Evolutionary conservation across 2,329 filamentous ascomycete species (phyloP).

Genomic region (Cercospora beticola): DNA sequence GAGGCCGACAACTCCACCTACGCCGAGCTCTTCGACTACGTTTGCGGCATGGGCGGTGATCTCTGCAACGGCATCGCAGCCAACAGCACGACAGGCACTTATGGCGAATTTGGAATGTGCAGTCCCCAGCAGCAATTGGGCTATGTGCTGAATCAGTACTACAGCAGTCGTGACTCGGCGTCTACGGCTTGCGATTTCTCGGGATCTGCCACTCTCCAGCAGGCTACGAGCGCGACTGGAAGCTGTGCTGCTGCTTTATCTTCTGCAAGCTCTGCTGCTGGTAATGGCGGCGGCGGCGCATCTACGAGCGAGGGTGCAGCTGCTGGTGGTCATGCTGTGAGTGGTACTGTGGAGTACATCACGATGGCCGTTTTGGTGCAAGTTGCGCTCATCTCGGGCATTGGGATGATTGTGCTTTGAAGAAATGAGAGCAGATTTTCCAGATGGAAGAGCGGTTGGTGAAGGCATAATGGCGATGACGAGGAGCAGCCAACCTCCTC

Average conservation of each 20-base stretch:
- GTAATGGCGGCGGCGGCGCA: conserved; percentile 18
- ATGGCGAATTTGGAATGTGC: conserved; percentile 78
- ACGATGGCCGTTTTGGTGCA: conserved; percentile 27
- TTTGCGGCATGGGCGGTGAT: conserved; percentile 60
- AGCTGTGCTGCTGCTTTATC: conserved; percentile 60
- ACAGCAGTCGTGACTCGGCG: conserved; percentile 53
- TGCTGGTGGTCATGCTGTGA: conserved; percentile 19
- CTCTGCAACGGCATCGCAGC: conserved; percentile 67
- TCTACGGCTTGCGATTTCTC: conserved; percentile 67
- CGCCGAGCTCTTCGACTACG: conserved; percentile 68
- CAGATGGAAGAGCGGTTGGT: neutral
- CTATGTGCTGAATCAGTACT: conserved; percentile 73
- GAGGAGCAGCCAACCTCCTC: neutral
- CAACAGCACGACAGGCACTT: conserved; percentile 67
- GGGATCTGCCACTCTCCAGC: conserved; percentile 58
- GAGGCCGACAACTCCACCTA: conserved; percentile 59
- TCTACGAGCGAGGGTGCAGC: conserved; percentile 22
- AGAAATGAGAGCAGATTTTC: neutral
- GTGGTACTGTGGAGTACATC: conserved; percentile 23
- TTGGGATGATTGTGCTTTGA: conserved; percentile 31
- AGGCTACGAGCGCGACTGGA: conserved; percentile 49
- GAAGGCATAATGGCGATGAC: neutral
- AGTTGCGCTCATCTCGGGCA: conserved; percentile 30
- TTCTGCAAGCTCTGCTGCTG: conserved; percentile 57
- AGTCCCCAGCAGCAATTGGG: conserved; percentile 66